phyloP scores from a whole-genome alignment of 2,329 filamentous ascomycete genomes.

The Sarocladium kiliense region DNA sequence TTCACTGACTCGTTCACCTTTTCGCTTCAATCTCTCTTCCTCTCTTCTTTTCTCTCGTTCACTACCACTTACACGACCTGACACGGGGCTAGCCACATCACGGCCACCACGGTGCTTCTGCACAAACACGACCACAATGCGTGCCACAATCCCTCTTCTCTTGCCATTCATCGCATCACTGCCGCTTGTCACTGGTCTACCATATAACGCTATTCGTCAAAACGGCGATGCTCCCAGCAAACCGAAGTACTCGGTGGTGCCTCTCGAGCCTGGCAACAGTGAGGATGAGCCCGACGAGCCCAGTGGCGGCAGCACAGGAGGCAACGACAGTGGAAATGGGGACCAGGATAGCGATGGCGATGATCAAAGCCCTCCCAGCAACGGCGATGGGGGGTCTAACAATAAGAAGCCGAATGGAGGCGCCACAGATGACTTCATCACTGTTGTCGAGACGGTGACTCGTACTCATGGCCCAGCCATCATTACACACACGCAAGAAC shows the following conservation, averaged over 20 bases:
- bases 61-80: background rate
- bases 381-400: slow-evolving; percentile 7
- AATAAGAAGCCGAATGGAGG: slow-evolving; percentile 10
- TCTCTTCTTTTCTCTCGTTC: background rate
- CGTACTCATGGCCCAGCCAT: slow-evolving; percentile 22
- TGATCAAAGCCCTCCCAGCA: slow-evolving; percentile 7
- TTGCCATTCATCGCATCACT: slow-evolving; percentile 24
- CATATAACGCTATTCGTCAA: slow-evolving; percentile 19
- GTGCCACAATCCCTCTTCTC: slow-evolving; percentile 21
- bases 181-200: slow-evolving; percentile 22
- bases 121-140: slow-evolving; percentile 17
- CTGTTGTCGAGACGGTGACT: slow-evolving; percentile 29
- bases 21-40: background rate
- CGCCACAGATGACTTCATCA: slow-evolving; percentile 17
- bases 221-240: slow-evolving; percentile 12
- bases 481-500: slow-evolving; percentile 19
- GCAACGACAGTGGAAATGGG: slow-evolving; percentile 13
- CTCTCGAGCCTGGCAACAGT: slow-evolving; percentile 27
- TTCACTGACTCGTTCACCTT: background rate
- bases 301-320: slow-evolving; percentile 15
- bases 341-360: slow-evolving; percentile 8
- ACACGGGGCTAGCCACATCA: background rate
- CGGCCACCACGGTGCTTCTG: background rate
- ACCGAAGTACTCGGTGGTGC: slow-evolving; percentile 33
- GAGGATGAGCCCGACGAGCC: slow-evolving; percentile 14